Evolutionary conservation across 2,329 filamentous ascomycete species (phyloP).

Genomic region (Dothideomycetes sp.): DNA sequence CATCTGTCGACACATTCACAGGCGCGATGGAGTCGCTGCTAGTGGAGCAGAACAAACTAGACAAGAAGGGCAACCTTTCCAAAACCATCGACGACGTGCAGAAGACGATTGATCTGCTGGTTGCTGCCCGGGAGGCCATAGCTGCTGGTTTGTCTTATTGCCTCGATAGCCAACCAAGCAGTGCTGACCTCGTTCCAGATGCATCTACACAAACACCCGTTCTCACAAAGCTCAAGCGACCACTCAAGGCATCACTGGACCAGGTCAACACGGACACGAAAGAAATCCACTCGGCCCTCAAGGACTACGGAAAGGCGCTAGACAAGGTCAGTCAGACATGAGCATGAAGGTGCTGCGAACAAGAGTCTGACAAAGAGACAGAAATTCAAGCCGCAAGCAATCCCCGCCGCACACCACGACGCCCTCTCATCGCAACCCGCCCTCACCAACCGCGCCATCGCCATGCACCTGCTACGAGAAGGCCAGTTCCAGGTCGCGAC

Average conservation of each 20-base stretch:
- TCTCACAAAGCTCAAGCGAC: constrained; percentile 76
- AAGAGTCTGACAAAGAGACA: no score
- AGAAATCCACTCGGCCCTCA: constrained; percentile 71
- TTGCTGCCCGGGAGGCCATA: constrained; percentile 63
- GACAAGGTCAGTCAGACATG: constrained; percentile 57
- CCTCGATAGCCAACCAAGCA: background rate
- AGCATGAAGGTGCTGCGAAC: background rate
- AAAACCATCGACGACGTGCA: constrained; percentile 73
- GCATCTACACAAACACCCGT: constrained; percentile 45
- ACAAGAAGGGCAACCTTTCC: constrained; percentile 58
- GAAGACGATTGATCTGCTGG: constrained; percentile 67
- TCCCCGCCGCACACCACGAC: constrained; percentile 71
- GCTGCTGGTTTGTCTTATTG: constrained; percentile 56
- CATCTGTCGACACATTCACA: background rate
- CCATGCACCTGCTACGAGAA: constrained; percentile 91
- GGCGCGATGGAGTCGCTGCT: constrained; percentile 54
- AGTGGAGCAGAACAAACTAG: constrained; percentile 65
- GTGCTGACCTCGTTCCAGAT: background rate
- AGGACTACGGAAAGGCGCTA: constrained; percentile 74
- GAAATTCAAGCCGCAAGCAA: constrained; percentile 59
- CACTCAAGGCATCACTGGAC: constrained; percentile 72
- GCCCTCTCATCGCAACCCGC: constrained; percentile 64
- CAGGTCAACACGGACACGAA: constrained; percentile 72
- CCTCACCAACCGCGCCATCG: constrained; percentile 85
- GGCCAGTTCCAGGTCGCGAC: constrained; percentile 84